Evolutionary conservation across 371 early-diverging fungal genomes (phyloP).

Genomic region (Rhizopus microsporus): DNA sequence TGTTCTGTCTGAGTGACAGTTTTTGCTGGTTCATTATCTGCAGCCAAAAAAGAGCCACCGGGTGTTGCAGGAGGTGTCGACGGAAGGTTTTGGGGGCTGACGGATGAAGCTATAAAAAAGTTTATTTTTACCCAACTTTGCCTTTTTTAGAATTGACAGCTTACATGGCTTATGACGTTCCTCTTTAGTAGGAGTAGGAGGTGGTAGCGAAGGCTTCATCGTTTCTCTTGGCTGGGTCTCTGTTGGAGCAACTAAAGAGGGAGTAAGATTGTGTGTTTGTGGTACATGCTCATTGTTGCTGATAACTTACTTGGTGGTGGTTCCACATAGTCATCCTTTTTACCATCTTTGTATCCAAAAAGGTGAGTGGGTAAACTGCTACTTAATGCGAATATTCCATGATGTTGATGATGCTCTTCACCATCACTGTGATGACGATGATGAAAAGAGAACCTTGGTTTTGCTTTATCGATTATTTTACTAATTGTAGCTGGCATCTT

Average conservation of each 20-base stretch:
- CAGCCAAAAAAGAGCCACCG: conserved; percentile 17
- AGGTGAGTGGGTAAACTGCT: conserved; percentile 12
- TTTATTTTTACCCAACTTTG: neutral
- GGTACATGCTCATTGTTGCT: neutral
- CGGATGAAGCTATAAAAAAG: conserved; percentile 5
- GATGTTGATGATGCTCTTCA: conserved; percentile 7
- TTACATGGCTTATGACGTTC: neutral
- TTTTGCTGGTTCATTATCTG: neutral
- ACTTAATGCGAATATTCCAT: conserved; percentile 8
- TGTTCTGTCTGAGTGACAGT: neutral
- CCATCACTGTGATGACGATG: conserved; percentile 8
- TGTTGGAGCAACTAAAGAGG: conserved; percentile 21
- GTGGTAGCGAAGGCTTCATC: neutral
- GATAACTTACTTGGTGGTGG: conserved; percentile 20
- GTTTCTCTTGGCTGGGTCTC: conserved; percentile 12
- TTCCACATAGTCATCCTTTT: conserved; percentile 22
- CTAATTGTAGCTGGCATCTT: conserved; percentile 17
- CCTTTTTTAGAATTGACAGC: neutral
- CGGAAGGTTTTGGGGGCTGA: conserved; percentile 18
- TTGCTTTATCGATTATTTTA: conserved; percentile 28
- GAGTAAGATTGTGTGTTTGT: neutral
- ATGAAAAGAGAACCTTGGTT: conserved; percentile 23
- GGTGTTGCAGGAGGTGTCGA: conserved; percentile 25
- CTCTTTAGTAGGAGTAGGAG: conserved; percentile 3
- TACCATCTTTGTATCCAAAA: conserved; percentile 24